Percentiles rank a stretch among this genome's conserved stretches.
These are phyloP conservation scores for Tetrahymena borealis DNA, from an alignment of 73 alveolate species.

Conservation along the genomic window DNA sequence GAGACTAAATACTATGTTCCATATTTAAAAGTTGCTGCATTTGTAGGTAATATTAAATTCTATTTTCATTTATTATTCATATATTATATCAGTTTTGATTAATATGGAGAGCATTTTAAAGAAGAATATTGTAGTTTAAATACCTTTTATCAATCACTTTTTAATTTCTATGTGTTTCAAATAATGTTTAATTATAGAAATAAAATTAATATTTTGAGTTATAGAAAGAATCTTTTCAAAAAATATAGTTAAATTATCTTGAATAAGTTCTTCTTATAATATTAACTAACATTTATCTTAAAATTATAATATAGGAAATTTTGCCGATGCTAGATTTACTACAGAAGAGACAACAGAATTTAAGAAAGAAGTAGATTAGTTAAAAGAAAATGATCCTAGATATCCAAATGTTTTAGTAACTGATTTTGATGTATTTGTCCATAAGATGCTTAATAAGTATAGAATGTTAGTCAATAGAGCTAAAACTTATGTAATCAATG, in stretches of 20 bases:
- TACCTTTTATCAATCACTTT: too few species aligned
- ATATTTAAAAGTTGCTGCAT: constrained; percentile 17
- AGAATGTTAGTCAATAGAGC: constrained; percentile 37
- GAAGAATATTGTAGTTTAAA: too few species aligned
- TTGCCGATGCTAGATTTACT: constrained; percentile 45
- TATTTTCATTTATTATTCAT: background rate
- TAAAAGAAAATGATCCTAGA: constrained; percentile 35
- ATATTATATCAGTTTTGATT: background rate
- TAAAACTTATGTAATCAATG: constrained; percentile 38
- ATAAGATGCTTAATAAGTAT: constrained; percentile 28
- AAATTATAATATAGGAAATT: background rate
- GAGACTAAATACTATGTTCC: constrained; percentile 31
- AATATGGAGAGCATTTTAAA: background rate
- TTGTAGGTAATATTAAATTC: background rate
- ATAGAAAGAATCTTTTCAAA: too few species aligned
- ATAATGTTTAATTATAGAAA: too few species aligned
- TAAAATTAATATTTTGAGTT: too few species aligned
- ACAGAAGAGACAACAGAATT: constrained; percentile 30
- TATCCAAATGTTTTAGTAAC: constrained; percentile 15
- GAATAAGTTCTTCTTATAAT: too few species aligned
- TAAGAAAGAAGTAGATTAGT: constrained; percentile 25
- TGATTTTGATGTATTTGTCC: constrained; percentile 41
- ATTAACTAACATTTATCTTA: too few species aligned
- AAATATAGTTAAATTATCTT: too few species aligned
- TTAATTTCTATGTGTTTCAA: too few species aligned